These are phyloP conservation scores for Colletotrichum sp. DNA, from an alignment of 2,329 filamentous ascomycete species.

Conservation along the genomic window DNA sequence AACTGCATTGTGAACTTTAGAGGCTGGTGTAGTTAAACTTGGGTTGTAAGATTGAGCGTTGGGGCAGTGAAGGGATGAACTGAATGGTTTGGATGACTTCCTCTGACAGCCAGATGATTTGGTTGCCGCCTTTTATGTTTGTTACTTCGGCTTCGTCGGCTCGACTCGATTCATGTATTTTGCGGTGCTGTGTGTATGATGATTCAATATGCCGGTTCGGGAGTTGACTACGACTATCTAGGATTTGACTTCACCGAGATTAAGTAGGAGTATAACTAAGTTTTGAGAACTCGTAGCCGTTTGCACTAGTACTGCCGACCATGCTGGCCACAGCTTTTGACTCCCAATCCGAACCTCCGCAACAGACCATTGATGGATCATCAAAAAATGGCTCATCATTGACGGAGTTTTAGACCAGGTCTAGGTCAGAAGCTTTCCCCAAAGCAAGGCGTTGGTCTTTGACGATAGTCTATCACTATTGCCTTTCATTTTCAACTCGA, in stretches of 20 bases:
- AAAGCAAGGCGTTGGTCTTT: too few species aligned
- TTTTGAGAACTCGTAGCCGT: rapidly evolving
- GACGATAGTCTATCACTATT: too few species aligned
- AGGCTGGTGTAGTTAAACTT: not conserved
- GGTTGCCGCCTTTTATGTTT: not conserved
- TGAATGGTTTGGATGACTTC: not conserved
- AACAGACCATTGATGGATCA: not conserved
- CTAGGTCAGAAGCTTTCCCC: too few species aligned
- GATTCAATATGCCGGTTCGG: not conserved
- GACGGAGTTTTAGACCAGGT: too few species aligned
- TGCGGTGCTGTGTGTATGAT: not conserved
- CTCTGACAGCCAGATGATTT: not conserved
- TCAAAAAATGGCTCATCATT: not conserved
- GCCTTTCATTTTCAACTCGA: too few species aligned
- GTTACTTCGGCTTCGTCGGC: not conserved
- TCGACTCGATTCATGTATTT: not conserved
- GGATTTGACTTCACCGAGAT: not conserved
- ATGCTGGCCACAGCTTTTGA: rapidly evolving
- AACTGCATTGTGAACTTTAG: not conserved
- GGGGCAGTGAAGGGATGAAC: not conserved
- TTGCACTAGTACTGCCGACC: not conserved
- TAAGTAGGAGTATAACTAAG: not conserved
- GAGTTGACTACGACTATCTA: not conserved
- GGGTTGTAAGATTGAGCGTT: not conserved
- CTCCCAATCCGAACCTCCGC: not conserved